Evolutionary conservation across 2,329 filamentous ascomycete species (phyloP).

Genomic region (Pestalotiopsis fici): DNA sequence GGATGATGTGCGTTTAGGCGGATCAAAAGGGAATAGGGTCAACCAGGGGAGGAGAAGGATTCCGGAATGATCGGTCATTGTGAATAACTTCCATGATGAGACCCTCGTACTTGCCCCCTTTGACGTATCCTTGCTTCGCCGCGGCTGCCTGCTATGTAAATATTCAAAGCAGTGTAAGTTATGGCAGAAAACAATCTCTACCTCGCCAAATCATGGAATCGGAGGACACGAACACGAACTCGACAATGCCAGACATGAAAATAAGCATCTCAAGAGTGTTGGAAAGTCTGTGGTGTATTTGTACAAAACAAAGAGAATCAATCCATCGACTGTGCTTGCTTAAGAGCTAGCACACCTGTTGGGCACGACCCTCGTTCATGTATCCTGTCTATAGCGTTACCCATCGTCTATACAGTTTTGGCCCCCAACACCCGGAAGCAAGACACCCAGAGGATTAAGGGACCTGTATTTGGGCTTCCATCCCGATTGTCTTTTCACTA

Average conservation of each 20-base stretch:
- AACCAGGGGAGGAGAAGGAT: too few species aligned
- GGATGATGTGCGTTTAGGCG: too few species aligned
- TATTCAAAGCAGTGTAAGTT: too few species aligned
- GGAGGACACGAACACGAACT: too few species aligned
- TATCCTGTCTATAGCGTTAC: slow-evolving; percentile 9
- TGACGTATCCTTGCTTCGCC: too few species aligned
- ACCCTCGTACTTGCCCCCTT: too few species aligned
- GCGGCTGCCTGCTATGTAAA: too few species aligned
- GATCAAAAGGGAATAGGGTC: too few species aligned
- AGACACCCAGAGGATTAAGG: not conserved
- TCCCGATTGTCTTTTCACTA: not conserved
- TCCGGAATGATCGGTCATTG: too few species aligned
- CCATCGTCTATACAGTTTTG: slow-evolving; percentile 11
- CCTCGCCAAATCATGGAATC: too few species aligned
- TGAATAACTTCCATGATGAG: too few species aligned
- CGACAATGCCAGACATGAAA: not conserved
- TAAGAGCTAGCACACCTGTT: not conserved
- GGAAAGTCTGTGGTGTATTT: not conserved
- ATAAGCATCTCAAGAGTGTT: not conserved
- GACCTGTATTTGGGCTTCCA: not conserved
- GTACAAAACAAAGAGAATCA: not conserved
- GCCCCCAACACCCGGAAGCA: slow-evolving; percentile 9
- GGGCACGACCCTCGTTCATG: not conserved
- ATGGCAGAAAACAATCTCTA: too few species aligned
- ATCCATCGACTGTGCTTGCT: not conserved